Evolutionary conservation across 768 basidiomycete genomes (phyloP).

Genomic region (Hygrophorus russula): DNA sequence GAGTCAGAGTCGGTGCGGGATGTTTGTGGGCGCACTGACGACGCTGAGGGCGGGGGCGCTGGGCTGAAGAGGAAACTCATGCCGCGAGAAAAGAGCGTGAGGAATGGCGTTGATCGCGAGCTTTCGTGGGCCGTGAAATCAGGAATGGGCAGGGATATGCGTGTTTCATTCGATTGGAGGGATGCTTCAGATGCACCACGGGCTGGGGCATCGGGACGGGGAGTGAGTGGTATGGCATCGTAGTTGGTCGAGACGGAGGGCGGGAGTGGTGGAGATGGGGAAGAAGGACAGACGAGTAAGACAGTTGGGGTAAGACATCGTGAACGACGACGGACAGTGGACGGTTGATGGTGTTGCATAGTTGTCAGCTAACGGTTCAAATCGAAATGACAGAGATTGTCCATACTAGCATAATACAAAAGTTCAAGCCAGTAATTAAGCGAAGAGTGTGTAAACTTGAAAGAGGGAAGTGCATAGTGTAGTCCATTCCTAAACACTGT

Average conservation of each 20-base stretch:
- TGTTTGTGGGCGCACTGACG: slow-evolving; percentile 9
- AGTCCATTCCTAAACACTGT: slow-evolving; percentile 28
- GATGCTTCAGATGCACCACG: slow-evolving; percentile 3
- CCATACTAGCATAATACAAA: no score
- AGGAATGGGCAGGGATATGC: slow-evolving; percentile 11
- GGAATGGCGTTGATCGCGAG: slow-evolving; percentile 5
- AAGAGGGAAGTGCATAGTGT: no score
- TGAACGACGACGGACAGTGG: slow-evolving; percentile 2
- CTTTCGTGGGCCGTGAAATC: slow-evolving; percentile 8
- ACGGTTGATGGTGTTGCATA: not conserved
- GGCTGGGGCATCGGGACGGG: slow-evolving; percentile 8
- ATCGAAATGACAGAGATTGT: no score
- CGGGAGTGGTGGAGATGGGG: slow-evolving; percentile 2
- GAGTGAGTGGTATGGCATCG: slow-evolving; percentile 6
- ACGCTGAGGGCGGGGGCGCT: not conserved
- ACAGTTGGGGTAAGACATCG: not conserved
- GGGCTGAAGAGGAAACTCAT: slow-evolving; percentile 8
- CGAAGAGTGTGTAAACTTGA: no score
- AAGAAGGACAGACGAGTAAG: not conserved
- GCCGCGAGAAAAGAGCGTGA: slow-evolving; percentile 10
- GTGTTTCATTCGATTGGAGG: slow-evolving; percentile 2
- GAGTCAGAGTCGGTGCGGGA: slow-evolving; percentile 9
- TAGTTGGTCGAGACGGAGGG: not conserved
- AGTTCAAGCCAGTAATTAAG: no score
- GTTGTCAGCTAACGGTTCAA: no score